phyloP scores from a whole-genome alignment of 768 basidiomycete species.

The Chlorophyllum brunneum region DNA sequence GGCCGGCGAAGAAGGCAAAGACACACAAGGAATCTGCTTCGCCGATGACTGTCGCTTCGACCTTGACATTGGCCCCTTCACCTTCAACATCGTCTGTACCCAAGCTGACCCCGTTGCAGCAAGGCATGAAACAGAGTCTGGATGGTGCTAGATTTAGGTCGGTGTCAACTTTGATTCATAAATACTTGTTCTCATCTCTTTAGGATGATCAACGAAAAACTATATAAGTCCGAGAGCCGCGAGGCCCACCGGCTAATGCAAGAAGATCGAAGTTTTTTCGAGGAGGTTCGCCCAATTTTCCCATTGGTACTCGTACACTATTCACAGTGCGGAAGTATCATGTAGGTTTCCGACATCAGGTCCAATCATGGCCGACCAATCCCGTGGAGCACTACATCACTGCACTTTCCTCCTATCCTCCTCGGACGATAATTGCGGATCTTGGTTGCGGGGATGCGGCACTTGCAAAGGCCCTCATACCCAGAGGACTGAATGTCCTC shows the following conservation, averaged over 20 bases:
- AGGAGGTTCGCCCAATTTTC: conserved; percentile 55
- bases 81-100: conserved; percentile 6
- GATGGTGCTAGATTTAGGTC: conserved; percentile 89
- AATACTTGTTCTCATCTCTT: not conserved
- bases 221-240: conserved; percentile 83
- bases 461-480: conserved; percentile 69
- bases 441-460: conserved; percentile 95
- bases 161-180: conserved; percentile 13
- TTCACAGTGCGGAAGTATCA: conserved; percentile 70
- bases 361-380: conserved; percentile 90
- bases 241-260: conserved; percentile 80
- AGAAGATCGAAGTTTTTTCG: conserved; percentile 74
- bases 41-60: conserved; percentile 2
- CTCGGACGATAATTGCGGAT: conserved; percentile 78
- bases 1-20: conserved; percentile 14
- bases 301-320: conserved; percentile 1
- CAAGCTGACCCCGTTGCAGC: conserved; percentile 69
- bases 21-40: conserved; percentile 2
- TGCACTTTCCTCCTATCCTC: conserved; percentile 57
- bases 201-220: conserved; percentile 87
- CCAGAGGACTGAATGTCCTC: conserved; percentile 63
- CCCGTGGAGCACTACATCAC: conserved; percentile 83
- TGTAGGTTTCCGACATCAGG: conserved; percentile 85
- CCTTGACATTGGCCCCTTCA: conserved; percentile 10
- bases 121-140: conserved; percentile 71